Evolutionary conservation across 768 basidiomycete genomes (phyloP).

Genomic region (Cantharellus cinnabarinus): DNA sequence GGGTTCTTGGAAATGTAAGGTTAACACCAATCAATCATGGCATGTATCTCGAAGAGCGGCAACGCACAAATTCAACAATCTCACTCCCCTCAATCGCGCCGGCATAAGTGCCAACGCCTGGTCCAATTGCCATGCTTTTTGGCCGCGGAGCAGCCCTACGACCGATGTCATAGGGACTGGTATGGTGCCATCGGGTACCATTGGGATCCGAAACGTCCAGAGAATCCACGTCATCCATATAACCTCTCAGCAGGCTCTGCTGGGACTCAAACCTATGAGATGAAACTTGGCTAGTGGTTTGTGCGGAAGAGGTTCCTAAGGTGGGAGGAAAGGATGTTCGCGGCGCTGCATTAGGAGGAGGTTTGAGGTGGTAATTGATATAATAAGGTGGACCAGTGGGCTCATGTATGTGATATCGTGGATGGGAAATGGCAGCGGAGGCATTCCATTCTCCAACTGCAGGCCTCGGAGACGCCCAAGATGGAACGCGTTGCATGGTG

Average conservation of each 20-base stretch:
- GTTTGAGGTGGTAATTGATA: not conserved
- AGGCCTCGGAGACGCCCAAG: not conserved
- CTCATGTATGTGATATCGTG: not conserved
- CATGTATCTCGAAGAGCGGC: not conserved
- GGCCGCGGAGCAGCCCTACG: conserved; percentile 1
- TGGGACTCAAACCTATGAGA: not conserved
- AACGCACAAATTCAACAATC: not conserved
- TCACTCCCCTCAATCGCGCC: not conserved
- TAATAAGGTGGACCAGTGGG: not conserved
- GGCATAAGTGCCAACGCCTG: not conserved
- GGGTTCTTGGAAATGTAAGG: not conserved
- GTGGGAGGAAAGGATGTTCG: not conserved
- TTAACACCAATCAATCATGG: not conserved
- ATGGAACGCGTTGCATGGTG: not conserved
- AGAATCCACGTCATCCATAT: conserved; percentile 2
- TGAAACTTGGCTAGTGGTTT: not conserved
- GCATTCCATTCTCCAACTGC: not conserved
- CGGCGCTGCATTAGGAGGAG: not conserved
- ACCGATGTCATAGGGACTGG: conserved; percentile 9
- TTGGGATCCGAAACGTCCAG: conserved; percentile 7
- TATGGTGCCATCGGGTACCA: conserved; percentile 6
- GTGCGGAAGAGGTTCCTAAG: not conserved
- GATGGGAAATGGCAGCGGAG: conserved; percentile 2
- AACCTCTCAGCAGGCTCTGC: not conserved
- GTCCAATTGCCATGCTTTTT: not conserved